Base-by-base conservation (phyloP, 257 asterid species). In the Coffea canephora region DNA sequence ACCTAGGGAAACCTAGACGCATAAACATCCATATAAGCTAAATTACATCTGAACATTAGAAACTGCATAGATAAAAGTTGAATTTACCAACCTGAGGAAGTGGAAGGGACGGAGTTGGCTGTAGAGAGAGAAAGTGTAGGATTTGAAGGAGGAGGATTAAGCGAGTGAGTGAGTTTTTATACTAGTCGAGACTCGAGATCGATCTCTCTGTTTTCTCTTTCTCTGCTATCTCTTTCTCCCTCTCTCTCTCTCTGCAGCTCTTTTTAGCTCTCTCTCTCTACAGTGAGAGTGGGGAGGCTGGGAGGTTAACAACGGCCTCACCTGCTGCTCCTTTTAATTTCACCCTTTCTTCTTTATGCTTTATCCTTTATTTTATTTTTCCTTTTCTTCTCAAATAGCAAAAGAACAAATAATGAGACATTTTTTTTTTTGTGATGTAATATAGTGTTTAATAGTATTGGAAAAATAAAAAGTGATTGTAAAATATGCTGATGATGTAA, bases 11-110 rank as follows among this genome's bases (percentile, higher is more conserved):
- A 49, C 46, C 48, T 13, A 68, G 31, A 34, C 23, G 36, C 34
- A 57, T 3, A 65, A 43, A n/a, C 50, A 48, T 41, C 45, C 18
- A 39, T n/a, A 23, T 34, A 69, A 6, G 16, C 16, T 9, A 25
- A 64, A 64, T 11, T 64, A 27, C 31, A 7, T 59, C 10, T 21
- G 23, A 21, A 59, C 23, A 59, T 57, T 19, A 18, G 66, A 59
- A 59, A 21, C 23, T 59, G 66, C 27, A 27, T 1, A 21, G 31
- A 21, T 21, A 8, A 16, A 59, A 67, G 18, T 12, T n/a, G 68
- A 65, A 75, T 21, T 78, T 59, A 59, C 66, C 31, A 59, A 84
- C 83, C 85, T 81, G 73, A 81, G 78, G 74, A 79, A 79, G 59
- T 25, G 64, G 83, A 78, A 39, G 69, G 12, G 59, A 39, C 14